Conservation (phyloP, 2,329 filamentous ascomycete species). For the Macrophomina phaseolina region DNA sequence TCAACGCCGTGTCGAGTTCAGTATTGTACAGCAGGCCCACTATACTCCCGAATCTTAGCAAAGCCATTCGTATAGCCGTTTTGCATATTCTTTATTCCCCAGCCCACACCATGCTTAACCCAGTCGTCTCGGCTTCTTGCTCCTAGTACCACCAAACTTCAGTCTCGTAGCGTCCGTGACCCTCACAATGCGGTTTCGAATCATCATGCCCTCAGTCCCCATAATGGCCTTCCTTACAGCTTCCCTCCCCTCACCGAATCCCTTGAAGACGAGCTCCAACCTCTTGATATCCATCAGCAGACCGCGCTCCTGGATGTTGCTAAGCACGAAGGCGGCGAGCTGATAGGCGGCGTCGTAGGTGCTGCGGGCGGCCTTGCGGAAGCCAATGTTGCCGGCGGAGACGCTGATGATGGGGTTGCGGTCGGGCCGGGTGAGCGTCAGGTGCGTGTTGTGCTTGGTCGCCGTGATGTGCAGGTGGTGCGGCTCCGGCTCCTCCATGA, state of each 20-base stretch:
- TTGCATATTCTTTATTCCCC: background rate
- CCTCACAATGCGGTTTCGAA: conserved; percentile 76
- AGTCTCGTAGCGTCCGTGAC: conserved; percentile 86
- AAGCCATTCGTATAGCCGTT: background rate
- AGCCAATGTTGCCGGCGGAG: conserved; percentile 88
- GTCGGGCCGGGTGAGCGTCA: conserved; percentile 86
- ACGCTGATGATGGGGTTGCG: conserved; percentile 79
- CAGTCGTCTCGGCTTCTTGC: conserved; percentile 81
- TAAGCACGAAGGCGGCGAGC: conserved; percentile 80
- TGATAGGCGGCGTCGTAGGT: conserved; percentile 94
- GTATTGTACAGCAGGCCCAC: conserved; percentile 13
- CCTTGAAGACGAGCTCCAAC: conserved; percentile 81
- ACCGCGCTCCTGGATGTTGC: conserved; percentile 81
- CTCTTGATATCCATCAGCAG: conserved; percentile 75
- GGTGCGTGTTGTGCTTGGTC: conserved; percentile 93
- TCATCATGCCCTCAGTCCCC: conserved; percentile 78
- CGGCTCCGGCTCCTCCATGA: conserved; percentile 54
- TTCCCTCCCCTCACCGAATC: conserved; percentile 86
- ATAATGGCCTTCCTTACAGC: conserved; percentile 88
- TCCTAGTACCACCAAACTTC: conserved; percentile 95
- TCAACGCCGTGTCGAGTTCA: background rate
- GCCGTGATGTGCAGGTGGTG: conserved; percentile 88
- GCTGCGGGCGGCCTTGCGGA: conserved; percentile 78
- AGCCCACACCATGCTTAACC: conserved; percentile 50
- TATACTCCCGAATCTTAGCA: too few species aligned